Percentiles rank a stretch among this genome's conserved stretches.
These are phyloP conservation scores for Ophiorrhiza pumila DNA, from an alignment of 257 asterid species.

Conservation along the genomic window DNA sequence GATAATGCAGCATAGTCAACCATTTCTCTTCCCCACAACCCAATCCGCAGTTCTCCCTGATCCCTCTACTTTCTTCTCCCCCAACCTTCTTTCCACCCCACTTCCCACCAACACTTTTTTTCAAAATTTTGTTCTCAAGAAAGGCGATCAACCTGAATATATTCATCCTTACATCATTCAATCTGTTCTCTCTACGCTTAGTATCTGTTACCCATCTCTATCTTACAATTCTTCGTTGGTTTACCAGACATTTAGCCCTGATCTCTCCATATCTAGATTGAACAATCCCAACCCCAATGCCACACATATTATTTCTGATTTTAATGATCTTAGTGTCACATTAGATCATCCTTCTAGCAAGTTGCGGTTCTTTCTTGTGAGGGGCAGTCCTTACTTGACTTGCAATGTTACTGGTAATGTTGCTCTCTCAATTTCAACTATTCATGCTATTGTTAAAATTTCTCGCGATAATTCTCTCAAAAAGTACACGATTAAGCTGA, in stretches of 20 bases:
- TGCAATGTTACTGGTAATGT: slow-evolving; percentile 38
- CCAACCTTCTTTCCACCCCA: slow-evolving; percentile 58
- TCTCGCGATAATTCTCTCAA: slow-evolving; percentile 46
- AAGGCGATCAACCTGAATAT: slow-evolving; percentile 87
- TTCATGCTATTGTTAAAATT: slow-evolving; percentile 68
- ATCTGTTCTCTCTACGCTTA: slow-evolving; percentile 54
- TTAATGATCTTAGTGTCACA: slow-evolving; percentile 71
- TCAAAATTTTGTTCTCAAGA: slow-evolving; percentile 73
- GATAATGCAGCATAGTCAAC: slow-evolving; percentile 25
- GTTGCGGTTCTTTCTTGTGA: slow-evolving; percentile 66
- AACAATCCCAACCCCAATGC: slow-evolving; percentile 42
- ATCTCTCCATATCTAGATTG: slow-evolving; percentile 51
- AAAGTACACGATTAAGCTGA: slow-evolving; percentile 63
- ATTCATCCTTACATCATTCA: slow-evolving; percentile 72
- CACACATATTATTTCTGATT: slow-evolving; percentile 57
- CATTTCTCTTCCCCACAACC: slow-evolving; percentile 69
- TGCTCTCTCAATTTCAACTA: slow-evolving; percentile 60
- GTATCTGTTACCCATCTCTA: slow-evolving; percentile 66
- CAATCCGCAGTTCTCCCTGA: slow-evolving; percentile 82
- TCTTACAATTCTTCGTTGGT: slow-evolving; percentile 52
- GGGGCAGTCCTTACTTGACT: slow-evolving; percentile 88
- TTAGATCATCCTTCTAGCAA: slow-evolving; percentile 66
- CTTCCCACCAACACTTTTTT: slow-evolving; percentile 87
- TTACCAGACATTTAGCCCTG: slow-evolving; percentile 58
- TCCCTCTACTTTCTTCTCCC: slow-evolving; percentile 66